Base-by-base conservation (phyloP, 768 basidiomycete genomes). In the Ramaria rubella region DNA sequence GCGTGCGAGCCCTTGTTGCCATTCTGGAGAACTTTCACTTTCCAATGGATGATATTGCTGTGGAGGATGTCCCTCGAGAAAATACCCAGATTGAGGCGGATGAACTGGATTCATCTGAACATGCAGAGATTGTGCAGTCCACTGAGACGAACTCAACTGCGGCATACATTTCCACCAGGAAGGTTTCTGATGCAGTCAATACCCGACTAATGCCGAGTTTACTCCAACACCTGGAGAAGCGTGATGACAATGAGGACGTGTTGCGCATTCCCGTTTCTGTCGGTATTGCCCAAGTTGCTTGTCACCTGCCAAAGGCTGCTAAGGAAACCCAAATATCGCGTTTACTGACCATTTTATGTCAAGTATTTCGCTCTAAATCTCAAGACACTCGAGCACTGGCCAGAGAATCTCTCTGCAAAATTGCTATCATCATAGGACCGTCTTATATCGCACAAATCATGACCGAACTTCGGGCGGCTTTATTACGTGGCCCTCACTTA, bases 21-120 rank as follows among this genome's bases (percentile, higher is more conserved):
- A 71, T 97, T 6, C 75, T 99, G 51, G 90, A 95, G 65, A 84
- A 84, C 64, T 99, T 98, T 75, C 88, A 90, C 65, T 98, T 98
- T 65, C 77, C 85, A 1, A 86, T 94, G 82, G 83, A 86, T 49
- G 79, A 85, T 21, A 62, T 68, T 0, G 70, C 82, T 1, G 64
- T 61, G 7, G 71, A 71, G 9, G 60, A 59, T n/a, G 59, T 59
- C 12, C 66, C 69, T 6, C 62, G 48, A 0, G 55, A 43, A 0
- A 62, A 67, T 3, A 19, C n/a, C 40, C 14, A 42, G 23, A 42
- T 6, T 14, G 40, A 42, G 46, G 24, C 21, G n/a, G 68, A 68
- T 24, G 69, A 64, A 15, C 68, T 63, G 4, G 42, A 55, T 23
- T 62, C 60, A 24, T 55, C 56, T 27, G 43, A 45, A 19, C 58